Evolutionary conservation across 371 early-diverging fungal species (phyloP), one percentile per base, ranked within the genome.

Genomic region (Mortierella sp.): DNA sequence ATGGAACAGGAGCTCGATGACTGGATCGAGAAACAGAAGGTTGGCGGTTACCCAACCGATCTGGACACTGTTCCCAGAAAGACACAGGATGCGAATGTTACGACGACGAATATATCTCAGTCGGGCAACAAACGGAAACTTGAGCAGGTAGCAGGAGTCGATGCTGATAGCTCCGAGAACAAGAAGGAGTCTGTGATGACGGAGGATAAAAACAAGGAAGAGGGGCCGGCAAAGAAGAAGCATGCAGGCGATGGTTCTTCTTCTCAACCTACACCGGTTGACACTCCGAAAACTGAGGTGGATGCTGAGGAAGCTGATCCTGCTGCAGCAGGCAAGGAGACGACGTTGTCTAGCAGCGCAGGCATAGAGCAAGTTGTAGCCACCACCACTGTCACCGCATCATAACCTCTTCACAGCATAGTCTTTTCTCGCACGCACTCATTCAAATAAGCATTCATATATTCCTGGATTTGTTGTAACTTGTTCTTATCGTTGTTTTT

Each of bases 1-100:
- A 73, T 73, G 68, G 68, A 67, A 26, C 27, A 19, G 14, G 75
- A 73, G 17, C 50, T 73, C 27, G 68, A 73, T 47, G 64, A 59
- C 3, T 73, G 75, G 75, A 47, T 37, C 27, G 53, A 56, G 15
- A 55, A 53, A 5, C 75, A 73, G 53, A 44, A 44, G 23, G 68
- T 43, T 43, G 30, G 67, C 11, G 75, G 75, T 3, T 68, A 46
- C 28, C 75, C 75, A 0, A 54, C 50, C 0, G 75, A 73, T 53
- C 27, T 73, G 50, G 75, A 73, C 14, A 49, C 37, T 11, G 48
- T 41, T 6, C 66, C 59, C n/a, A 50, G 56, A 42, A 63, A 57
- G 26, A 44, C 34, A 8, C 44, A 44, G 44, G 44, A 44, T 19
- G 17, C n/a, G n/a, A n/a, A n/a, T 23, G 57, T 34, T 14, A 34